Conservation (phyloP, 306 rosid genomes). For the Malus sieversii region DNA sequence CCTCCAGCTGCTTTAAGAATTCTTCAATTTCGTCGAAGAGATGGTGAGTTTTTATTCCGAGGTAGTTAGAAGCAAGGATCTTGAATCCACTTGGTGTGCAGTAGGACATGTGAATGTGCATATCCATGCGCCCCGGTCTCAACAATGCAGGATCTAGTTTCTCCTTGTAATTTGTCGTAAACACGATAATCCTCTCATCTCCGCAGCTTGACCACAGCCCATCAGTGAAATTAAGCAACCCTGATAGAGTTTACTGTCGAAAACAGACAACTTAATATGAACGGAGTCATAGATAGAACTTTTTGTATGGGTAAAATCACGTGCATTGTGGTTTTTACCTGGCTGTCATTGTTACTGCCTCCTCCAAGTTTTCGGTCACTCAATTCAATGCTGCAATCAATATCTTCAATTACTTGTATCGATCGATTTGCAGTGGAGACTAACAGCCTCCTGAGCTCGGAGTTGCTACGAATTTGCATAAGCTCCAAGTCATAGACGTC, state of each 20-base stretch:
- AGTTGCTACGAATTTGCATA: neutral
- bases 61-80: constrained; percentile 28
- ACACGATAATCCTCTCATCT: constrained; percentile 36
- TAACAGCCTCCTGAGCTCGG: constrained; percentile 17
- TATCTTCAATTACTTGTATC: constrained; percentile 50
- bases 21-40: constrained; percentile 31
- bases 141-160: constrained; percentile 42
- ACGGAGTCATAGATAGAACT: neutral
- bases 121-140: constrained; percentile 59
- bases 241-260: constrained; percentile 37
- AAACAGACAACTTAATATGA: neutral
- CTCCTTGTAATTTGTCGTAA: constrained; percentile 37
- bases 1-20: constrained; percentile 28
- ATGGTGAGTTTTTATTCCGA: constrained; percentile 22
- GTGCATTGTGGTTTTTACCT: constrained; percentile 7
- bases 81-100: constrained; percentile 33
- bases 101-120: constrained; percentile 37
- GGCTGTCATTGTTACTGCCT: neutral
- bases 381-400: constrained; percentile 42
- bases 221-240: constrained; percentile 36
- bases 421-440: constrained; percentile 35
- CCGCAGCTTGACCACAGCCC: constrained; percentile 43
- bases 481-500: constrained; percentile 55
- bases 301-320: neutral
- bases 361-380: constrained; percentile 17